A percentile compares a stretch with the other conserved stretches of the same genome.
Conservation (phyloP, 495 filamentous ascomycete species). For the Xylaria acuta region DNA sequence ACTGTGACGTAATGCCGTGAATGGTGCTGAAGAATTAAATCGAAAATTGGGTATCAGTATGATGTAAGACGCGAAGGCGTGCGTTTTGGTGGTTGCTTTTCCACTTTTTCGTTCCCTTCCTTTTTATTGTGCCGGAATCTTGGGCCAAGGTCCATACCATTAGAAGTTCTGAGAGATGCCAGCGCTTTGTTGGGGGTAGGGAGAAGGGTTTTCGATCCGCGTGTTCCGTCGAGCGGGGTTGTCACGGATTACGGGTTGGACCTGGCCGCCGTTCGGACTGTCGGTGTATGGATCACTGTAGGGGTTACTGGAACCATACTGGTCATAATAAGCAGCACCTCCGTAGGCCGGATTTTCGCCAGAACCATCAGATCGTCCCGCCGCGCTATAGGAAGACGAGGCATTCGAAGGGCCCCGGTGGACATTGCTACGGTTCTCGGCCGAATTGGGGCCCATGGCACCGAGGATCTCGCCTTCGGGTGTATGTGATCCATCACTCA, state of each 20-base stretch:
- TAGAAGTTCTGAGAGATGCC: constrained; percentile 99
- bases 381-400: constrained; percentile 91
- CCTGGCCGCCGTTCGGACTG: constrained; percentile 40
- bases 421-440: constrained; percentile 71
- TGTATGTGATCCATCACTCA: constrained; percentile 63
- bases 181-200: constrained; percentile 88
- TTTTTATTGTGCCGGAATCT: not conserved
- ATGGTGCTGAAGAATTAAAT: constrained; percentile 12
- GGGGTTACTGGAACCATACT: constrained; percentile 58
- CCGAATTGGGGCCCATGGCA: constrained; percentile 75
- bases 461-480: constrained; percentile 71
- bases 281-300: constrained; percentile 55
- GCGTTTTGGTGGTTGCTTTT: constrained; percentile 12
- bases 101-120: not conserved
- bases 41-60: constrained; percentile 19
- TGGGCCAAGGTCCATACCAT: constrained; percentile 9
- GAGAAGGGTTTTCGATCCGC: constrained; percentile 84
- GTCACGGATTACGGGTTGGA: constrained; percentile 88
- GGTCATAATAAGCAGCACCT: constrained; percentile 57
- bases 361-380: constrained; percentile 81
- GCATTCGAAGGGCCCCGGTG: constrained; percentile 94
- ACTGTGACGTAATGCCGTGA: not conserved
- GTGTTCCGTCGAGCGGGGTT: constrained; percentile 91
- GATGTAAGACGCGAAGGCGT: not conserved
- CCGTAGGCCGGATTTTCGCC: constrained; percentile 67